These are phyloP conservation scores for Tolypocladium amazonense DNA, from an alignment of 2,329 filamentous ascomycete species.

Conservation along the genomic window DNA sequence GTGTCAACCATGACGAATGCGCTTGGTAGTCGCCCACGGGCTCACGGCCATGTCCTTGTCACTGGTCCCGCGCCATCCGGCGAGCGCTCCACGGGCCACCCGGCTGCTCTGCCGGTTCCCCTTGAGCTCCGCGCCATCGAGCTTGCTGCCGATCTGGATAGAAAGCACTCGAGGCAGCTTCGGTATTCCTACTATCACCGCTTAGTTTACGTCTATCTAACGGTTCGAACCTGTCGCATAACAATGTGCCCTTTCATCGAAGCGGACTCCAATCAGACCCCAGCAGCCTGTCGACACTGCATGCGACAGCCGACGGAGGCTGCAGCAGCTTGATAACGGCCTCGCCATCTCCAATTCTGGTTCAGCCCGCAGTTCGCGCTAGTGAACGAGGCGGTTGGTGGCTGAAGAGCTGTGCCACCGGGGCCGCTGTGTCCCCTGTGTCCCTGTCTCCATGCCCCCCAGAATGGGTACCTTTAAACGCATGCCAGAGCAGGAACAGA, in stretches of 20 bases:
- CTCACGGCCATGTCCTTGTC: not conserved
- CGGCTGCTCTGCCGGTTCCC: not conserved
- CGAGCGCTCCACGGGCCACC: not conserved
- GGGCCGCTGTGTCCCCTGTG: not conserved
- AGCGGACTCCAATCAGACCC: not conserved
- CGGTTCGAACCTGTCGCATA: not conserved
- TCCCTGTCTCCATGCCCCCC: not conserved
- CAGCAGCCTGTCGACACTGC: not conserved
- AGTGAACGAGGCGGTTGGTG: not conserved
- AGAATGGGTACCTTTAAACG: too few species aligned
- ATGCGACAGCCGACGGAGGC: not conserved
- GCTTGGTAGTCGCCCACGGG: not conserved
- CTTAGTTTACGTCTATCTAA: not conserved
- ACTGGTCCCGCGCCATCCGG: not conserved
- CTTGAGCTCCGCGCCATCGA: not conserved
- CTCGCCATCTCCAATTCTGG: not conserved
- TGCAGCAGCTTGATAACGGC: not conserved
- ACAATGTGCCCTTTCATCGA: not conserved
- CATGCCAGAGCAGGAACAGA: not conserved
- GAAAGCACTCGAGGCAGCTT: not conserved
- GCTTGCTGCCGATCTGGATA: not conserved
- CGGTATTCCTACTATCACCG: not conserved
- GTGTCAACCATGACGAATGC: not conserved
- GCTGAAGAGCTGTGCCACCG: not conserved
- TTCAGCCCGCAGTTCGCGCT: not conserved